Percentiles rank a stretch among this genome's conserved stretches.
Conservation (phyloP, 768 basidiomycete species). For the Tephrocybe sp. region DNA sequence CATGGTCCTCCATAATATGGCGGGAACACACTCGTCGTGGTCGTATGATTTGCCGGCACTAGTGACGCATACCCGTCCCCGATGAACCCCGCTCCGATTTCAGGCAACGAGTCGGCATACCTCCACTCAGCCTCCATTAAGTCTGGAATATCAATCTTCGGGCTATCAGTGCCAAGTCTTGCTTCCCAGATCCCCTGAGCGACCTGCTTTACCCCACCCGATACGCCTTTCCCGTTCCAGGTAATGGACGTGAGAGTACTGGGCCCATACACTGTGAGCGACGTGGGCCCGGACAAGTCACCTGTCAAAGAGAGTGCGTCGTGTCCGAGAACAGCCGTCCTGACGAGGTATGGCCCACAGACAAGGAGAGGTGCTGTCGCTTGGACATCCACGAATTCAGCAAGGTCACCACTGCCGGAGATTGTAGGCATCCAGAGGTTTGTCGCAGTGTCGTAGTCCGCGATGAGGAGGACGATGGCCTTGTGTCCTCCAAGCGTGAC, state of each 20-base stretch:
- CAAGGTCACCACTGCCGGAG: slow-evolving; percentile 11
- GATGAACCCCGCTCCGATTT: slow-evolving; percentile 8
- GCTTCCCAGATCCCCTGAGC: slow-evolving; percentile 8
- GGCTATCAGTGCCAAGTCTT: background rate
- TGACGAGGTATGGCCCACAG: slow-evolving; percentile 15
- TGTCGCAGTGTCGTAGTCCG: slow-evolving; percentile 16
- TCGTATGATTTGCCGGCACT: slow-evolving; percentile 13
- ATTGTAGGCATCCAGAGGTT: slow-evolving; percentile 19
- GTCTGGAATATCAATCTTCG: slow-evolving; percentile 9
- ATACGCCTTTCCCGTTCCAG: slow-evolving; percentile 13
- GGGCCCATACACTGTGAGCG: slow-evolving; percentile 15
- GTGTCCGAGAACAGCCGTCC: slow-evolving; percentile 9
- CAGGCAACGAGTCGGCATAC: slow-evolving; percentile 17
- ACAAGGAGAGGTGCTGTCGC: slow-evolving; percentile 14
- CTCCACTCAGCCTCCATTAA: slow-evolving; percentile 12
- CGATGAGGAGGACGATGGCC: slow-evolving; percentile 12
- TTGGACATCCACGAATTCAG: slow-evolving; percentile 11
- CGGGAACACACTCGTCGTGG: slow-evolving; percentile 14
- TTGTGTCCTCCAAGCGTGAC: slow-evolving; percentile 3
- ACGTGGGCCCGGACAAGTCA: slow-evolving; percentile 3
- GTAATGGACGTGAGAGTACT: slow-evolving; percentile 5
- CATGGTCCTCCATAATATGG: slow-evolving; percentile 19
- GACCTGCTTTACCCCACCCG: background rate
- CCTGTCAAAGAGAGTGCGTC: slow-evolving; percentile 14
- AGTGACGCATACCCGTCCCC: slow-evolving; percentile 11